Base-by-base conservation (phyloP, 2,329 filamentous ascomycete species). In the Cladosporium phlei region DNA sequence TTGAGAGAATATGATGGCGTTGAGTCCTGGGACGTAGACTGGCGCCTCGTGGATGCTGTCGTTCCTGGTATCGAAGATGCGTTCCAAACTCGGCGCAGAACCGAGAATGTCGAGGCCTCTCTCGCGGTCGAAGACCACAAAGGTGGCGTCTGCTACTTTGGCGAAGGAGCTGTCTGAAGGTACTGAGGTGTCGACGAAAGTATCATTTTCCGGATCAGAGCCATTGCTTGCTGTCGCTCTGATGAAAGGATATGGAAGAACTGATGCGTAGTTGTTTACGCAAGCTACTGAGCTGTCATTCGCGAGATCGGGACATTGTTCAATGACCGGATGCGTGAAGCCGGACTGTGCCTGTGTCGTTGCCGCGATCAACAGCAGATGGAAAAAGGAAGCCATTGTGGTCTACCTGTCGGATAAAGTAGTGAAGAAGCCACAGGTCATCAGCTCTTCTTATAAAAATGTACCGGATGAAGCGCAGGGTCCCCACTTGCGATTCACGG, bases 21-120 rank as follows among this genome's bases (percentile, higher is more conserved):
- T 69, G 30, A 65, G 60, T 5, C 59, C 57, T 4, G 66, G 60
- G 2, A 69, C 62, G 34, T 68, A 71, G n/a, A 70, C 66, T 0
- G 69, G 69, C 5, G 67, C 69, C 59, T 71, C 69, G 49, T 71
- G 69, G 14, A 69, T 51, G 42, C 44, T 54, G 35, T 51, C 51
- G 14, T 52, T 49, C n/a, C 47, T 34, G 9, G 48, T 49, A 9
- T 50, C 38, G 47, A 64, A 58, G 6, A 68, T 32, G 42, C 59
- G 58, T n/a, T 64, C 58, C 2, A 64, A 57, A 17, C 58, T 64
- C 10, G 61, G 64, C 35, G 55, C 53, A 9, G 51, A 50, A 29
- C 65, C 64, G 4, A 68, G 57, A 16, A 67, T 55, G 34, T 64
- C 55, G 10, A 51, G 49, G 3, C 46, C 50, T 46, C 66, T 66